Evolutionary conservation across 768 basidiomycete genomes (phyloP).

Genomic region (Hygrocybe punicea): DNA sequence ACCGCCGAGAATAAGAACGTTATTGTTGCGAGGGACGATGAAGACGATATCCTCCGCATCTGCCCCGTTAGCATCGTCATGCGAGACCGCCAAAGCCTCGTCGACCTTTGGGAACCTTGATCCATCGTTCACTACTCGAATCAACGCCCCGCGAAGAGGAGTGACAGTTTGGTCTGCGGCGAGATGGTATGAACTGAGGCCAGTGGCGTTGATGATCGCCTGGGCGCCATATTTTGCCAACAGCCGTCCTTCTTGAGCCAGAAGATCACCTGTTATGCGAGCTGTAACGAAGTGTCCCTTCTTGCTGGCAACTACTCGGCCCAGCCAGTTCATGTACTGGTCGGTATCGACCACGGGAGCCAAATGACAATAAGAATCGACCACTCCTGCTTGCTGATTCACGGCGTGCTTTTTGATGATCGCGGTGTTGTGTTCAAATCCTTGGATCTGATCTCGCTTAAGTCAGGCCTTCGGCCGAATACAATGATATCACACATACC

Average conservation of each 20-base stretch:
- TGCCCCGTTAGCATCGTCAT: slow-evolving; percentile 29
- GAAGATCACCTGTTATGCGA: slow-evolving; percentile 31
- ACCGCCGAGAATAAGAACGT: slow-evolving; percentile 34
- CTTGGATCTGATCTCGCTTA: slow-evolving; percentile 18
- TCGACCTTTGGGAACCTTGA: slow-evolving; percentile 33
- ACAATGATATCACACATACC: not conserved
- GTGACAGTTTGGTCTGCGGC: slow-evolving; percentile 34
- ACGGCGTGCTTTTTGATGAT: slow-evolving; percentile 27
- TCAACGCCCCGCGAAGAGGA: slow-evolving; percentile 38
- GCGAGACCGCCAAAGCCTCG: slow-evolving; percentile 32
- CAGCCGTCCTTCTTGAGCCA: slow-evolving; percentile 25
- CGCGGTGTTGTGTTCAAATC: slow-evolving; percentile 21
- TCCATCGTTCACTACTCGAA: slow-evolving; percentile 37
- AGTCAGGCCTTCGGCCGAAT: not conserved
- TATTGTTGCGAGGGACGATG: slow-evolving; percentile 37
- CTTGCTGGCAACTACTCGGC: slow-evolving; percentile 23
- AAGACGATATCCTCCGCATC: slow-evolving; percentile 33
- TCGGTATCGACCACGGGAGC: slow-evolving; percentile 40
- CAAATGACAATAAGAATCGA: slow-evolving; percentile 36
- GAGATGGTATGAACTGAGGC: slow-evolving; percentile 30
- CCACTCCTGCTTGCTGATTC: slow-evolving; percentile 28
- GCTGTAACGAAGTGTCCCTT: slow-evolving; percentile 29
- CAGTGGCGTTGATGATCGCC: slow-evolving; percentile 37
- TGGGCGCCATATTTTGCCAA: slow-evolving; percentile 25
- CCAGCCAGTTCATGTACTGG: slow-evolving; percentile 34